phyloP scores from a whole-genome alignment of 1,139 yeast genomes.

The Suhomyces guaymorum region DNA sequence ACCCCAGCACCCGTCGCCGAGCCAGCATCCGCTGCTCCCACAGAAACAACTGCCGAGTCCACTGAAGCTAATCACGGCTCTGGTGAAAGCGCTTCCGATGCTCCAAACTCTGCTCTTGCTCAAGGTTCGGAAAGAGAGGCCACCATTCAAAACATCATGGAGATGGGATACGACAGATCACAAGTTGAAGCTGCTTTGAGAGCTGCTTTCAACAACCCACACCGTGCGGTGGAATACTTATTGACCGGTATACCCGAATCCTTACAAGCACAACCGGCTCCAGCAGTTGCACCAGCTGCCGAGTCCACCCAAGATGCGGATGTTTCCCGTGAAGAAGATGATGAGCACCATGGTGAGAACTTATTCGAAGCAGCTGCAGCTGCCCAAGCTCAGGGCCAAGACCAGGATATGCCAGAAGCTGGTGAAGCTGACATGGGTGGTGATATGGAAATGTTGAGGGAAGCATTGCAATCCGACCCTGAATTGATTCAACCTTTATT shows the following conservation, averaged over 20 bases:
- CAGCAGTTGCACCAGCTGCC: constrained; percentile 27
- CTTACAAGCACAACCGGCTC: constrained; percentile 36
- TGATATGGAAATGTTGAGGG: constrained; percentile 65
- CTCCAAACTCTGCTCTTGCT: constrained; percentile 48
- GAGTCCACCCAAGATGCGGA: constrained; percentile 24
- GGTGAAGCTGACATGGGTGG: constrained; percentile 36
- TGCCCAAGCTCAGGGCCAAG: constrained; percentile 25
- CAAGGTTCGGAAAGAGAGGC: constrained; percentile 67
- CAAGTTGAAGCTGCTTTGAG: constrained; percentile 89
- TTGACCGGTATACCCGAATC: constrained; percentile 87
- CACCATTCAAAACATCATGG: constrained; percentile 79
- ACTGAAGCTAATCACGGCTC: constrained; percentile 6
- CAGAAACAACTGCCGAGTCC: constrained; percentile 14
- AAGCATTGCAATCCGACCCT: constrained; percentile 82
- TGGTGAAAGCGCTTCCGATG: constrained; percentile 15
- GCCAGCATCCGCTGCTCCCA: constrained; percentile 17
- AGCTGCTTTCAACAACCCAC: constrained; percentile 97
- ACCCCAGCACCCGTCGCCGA: constrained; percentile 20
- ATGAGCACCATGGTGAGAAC: constrained; percentile 45
- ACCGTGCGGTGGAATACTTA: constrained; percentile 94
- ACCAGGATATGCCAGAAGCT: constrained; percentile 12
- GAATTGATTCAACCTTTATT: constrained; percentile 83
- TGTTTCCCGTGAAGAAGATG: constrained; percentile 27
- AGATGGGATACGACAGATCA: constrained; percentile 91
- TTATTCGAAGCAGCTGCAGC: constrained; percentile 74